phyloP scores from a whole-genome alignment of 2,329 filamentous ascomycete genomes.

The Aspergillus terreus region DNA sequence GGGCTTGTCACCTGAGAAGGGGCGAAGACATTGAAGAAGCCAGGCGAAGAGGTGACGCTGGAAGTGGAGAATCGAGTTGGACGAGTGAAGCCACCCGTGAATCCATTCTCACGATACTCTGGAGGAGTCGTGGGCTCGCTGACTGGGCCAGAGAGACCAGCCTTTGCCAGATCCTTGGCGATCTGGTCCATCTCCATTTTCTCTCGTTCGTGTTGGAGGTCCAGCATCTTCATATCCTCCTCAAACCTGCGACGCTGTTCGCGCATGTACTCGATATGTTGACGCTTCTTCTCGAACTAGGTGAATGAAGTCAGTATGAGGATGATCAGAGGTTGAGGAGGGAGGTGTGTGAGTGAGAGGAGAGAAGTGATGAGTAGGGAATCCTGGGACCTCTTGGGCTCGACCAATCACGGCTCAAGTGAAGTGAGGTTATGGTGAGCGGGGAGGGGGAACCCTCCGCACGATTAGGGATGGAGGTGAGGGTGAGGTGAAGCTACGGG shows the following conservation, averaged over 20 bases:
- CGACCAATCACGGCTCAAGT: not conserved
- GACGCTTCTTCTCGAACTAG: constrained; percentile 89
- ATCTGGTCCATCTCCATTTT: constrained; percentile 82
- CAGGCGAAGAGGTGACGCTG: constrained; percentile 77
- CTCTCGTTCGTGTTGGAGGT: constrained; percentile 77
- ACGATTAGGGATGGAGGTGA: no score
- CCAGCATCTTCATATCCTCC: constrained; percentile 84
- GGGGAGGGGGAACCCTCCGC: not conserved
- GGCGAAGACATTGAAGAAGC: constrained; percentile 67
- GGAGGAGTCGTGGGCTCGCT: constrained; percentile 96
- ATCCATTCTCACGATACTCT: constrained; percentile 79
- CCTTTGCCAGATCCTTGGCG: constrained; percentile 69
- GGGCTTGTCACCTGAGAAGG: constrained; percentile 79
- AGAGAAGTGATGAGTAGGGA: not conserved
- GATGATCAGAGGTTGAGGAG: constrained; percentile 6
- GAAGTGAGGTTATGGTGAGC: no score
- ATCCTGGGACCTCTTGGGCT: not conserved
- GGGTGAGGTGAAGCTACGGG: no score
- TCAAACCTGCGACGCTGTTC: constrained; percentile 88
- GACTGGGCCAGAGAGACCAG: constrained; percentile 64
- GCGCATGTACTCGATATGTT: constrained; percentile 85
- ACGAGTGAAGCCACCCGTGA: constrained; percentile 75
- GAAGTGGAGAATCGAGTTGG: constrained; percentile 87
- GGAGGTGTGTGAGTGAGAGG: not conserved
- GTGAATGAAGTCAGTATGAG: constrained; percentile 35